A percentile compares a stretch with the other conserved stretches of the same genome.
phyloP scores from a whole-genome alignment of 768 basidiomycete genomes.

The Mrakia gelida region DNA sequence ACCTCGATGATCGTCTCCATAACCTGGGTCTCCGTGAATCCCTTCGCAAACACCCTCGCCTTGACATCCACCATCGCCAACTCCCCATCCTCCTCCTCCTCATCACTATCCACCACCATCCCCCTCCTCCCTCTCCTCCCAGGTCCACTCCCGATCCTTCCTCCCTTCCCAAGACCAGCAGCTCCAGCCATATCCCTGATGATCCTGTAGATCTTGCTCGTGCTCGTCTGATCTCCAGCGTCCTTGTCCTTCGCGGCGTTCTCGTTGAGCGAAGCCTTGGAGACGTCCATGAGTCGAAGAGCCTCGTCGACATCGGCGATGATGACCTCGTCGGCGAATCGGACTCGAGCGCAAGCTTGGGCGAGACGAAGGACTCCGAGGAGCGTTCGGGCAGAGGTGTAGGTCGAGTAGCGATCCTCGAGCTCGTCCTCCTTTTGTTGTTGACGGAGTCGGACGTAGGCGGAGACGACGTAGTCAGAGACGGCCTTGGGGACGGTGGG shows the following conservation, averaged over 20 bases:
- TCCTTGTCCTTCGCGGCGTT: conserved; percentile 68
- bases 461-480: conserved; percentile 87
- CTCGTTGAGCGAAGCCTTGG: conserved; percentile 76
- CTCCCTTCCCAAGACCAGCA: conserved; percentile 35
- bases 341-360: conserved; percentile 88
- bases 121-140: conserved; percentile 53
- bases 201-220: conserved; percentile 81
- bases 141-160: conserved; percentile 40
- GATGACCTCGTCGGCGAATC: conserved; percentile 74
- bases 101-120: conserved; percentile 61
- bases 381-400: conserved; percentile 92
- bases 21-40: conserved; percentile 86
- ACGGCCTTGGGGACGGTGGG: conserved; percentile 85
- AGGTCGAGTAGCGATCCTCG: conserved; percentile 81
- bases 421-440: conserved; percentile 84
- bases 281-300: conserved; percentile 90
- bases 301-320: conserved; percentile 93
- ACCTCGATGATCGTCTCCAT: conserved; percentile 80
- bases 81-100: conserved; percentile 60
- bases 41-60: conserved; percentile 73
- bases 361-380: conserved; percentile 90
- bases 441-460: conserved; percentile 92
- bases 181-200: conserved; percentile 73
- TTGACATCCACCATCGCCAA: conserved; percentile 83
- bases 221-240: conserved; percentile 64